These are phyloP conservation scores for Sapria himalayana DNA, from an alignment of 345 rosid species.

Conservation along the genomic window DNA sequence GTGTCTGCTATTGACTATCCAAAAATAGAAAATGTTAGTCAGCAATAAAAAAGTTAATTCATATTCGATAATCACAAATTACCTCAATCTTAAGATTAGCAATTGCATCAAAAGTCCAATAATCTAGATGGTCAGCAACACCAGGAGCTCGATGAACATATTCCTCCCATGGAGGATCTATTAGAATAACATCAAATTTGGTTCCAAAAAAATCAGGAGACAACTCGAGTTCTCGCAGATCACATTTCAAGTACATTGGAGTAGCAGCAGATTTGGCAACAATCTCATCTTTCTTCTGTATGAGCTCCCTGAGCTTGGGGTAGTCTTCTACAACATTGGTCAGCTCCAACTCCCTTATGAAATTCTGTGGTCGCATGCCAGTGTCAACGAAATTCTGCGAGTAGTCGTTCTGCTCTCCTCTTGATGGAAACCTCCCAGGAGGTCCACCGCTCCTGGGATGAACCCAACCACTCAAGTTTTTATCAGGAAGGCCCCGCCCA, in stretches of 20 bases:
- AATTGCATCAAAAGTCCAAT: slow-evolving; percentile 95
- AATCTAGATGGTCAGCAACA: slow-evolving; percentile 87
- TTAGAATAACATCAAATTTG: slow-evolving; percentile 93
- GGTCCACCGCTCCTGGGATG: slow-evolving; percentile 64
- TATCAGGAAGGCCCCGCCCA: slow-evolving; percentile 59
- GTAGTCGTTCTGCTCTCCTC: slow-evolving; percentile 99
- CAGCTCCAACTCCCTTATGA: slow-evolving; percentile 90
- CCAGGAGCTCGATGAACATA: slow-evolving; percentile 99
- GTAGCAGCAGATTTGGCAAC: slow-evolving; percentile 75
- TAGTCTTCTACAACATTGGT: slow-evolving; percentile 94
- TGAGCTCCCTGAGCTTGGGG: slow-evolving; percentile 95
- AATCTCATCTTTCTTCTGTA: slow-evolving; percentile 98
- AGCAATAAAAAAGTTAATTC: slow-evolving; percentile 4
- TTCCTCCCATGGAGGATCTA: slow-evolving; percentile 99
- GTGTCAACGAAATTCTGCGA: slow-evolving; percentile 98
- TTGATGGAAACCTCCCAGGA: slow-evolving; percentile 83
- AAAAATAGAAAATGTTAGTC: no score
- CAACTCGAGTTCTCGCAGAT: slow-evolving; percentile 69
- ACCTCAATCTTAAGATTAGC: slow-evolving; percentile 92
- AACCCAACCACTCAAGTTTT: slow-evolving; percentile 55
- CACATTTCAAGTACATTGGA: slow-evolving; percentile 75
- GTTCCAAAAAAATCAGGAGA: slow-evolving; percentile 85
- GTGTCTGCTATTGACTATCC: slow-evolving; percentile 86
- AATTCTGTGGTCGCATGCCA: slow-evolving; percentile 95
- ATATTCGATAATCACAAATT: slow-evolving; percentile 6